Evolutionary conservation across 805 yeast species (phyloP), one percentile per base, ranked within the genome.

Genomic region (Ogataea methanolica): DNA sequence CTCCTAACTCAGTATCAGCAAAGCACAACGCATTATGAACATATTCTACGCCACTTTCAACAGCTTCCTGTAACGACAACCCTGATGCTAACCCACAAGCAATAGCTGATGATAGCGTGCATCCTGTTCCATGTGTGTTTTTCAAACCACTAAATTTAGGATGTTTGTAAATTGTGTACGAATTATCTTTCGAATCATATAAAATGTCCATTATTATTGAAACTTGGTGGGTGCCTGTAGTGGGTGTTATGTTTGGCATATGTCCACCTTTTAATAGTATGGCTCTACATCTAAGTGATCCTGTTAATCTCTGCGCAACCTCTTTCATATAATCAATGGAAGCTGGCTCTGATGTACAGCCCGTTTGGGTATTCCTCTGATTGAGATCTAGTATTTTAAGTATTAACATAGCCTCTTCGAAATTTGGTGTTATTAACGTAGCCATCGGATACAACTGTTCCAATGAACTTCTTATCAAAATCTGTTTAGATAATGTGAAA

Each of bases 71-170:
- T 12, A 86, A 55, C 0, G 66, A 33, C 39, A 60, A 49, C 0
- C 83, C 83, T 35, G 70, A 70, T 3, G 94, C 91, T 17, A 88
- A 56, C 51, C 85, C 80, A 2, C 91, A 79, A 1, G 92, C 82
- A 50, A 89, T 83, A 1, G 96, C 75, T 1, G 95, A 83, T 0
- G 92, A 80, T 41, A 88, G 70, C 0, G 96, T 86, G 64, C 96
- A 88, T 0, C 96, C 96, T 2, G 96, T 88, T 12, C 96, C 96
- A 62, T 88, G 96, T 1, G 87, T 81, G 56, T 82, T 78, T 5
- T 66, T 63, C 0, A 89, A 70, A 6, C 67, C 57, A 3, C 74
- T 59, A 46, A 60, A 74, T 22, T 44, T 50, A 1, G 62, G 65
- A 17, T 84, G 82, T 44, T 70, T 72, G 59, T 73, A 82, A 1